These are phyloP conservation scores for Phytophthora pseudosyringae DNA, from an alignment of 352 stramenopile genomes.

Conservation along the genomic window DNA sequence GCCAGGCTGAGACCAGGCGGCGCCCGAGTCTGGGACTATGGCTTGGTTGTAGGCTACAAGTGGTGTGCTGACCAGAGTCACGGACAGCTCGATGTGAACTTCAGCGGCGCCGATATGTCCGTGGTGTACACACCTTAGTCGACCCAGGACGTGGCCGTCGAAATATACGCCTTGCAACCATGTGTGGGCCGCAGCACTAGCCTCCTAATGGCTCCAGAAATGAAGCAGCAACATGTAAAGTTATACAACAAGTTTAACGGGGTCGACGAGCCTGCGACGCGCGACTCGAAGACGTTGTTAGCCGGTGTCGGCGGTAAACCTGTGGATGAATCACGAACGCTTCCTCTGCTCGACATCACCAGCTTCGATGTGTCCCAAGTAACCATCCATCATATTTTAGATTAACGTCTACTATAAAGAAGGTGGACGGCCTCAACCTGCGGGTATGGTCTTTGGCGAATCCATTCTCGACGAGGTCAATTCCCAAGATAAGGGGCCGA, in stretches of 20 bases:
- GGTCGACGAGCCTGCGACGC: background rate
- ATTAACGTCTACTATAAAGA: conserved; percentile 15
- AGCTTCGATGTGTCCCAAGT: background rate
- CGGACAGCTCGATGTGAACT: conserved; percentile 14
- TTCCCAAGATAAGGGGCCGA: too few relatives aligned
- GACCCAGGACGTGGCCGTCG: conserved; percentile 7
- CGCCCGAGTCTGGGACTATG: conserved; percentile 18
- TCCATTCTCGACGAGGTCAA: background rate
- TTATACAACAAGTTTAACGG: conserved; percentile 23
- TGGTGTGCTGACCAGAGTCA: background rate
- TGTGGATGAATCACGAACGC: background rate
- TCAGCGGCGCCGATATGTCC: background rate
- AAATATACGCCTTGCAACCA: conserved; percentile 20
- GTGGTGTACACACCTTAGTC: background rate
- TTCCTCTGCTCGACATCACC: conserved; percentile 5
- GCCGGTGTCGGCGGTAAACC: background rate
- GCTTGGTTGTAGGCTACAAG: conserved; percentile 10
- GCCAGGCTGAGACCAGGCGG: background rate
- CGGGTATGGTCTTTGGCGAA: background rate
- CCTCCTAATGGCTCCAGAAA: conserved; percentile 9
- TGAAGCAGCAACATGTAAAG: background rate
- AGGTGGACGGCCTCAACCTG: background rate
- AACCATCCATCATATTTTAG: background rate
- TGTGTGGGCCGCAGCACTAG: conserved; percentile 8
- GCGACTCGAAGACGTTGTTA: background rate